These are phyloP conservation scores for Leishmania gerbilli DNA, from an alignment of 208 protist genomes.

Conservation along the genomic window DNA sequence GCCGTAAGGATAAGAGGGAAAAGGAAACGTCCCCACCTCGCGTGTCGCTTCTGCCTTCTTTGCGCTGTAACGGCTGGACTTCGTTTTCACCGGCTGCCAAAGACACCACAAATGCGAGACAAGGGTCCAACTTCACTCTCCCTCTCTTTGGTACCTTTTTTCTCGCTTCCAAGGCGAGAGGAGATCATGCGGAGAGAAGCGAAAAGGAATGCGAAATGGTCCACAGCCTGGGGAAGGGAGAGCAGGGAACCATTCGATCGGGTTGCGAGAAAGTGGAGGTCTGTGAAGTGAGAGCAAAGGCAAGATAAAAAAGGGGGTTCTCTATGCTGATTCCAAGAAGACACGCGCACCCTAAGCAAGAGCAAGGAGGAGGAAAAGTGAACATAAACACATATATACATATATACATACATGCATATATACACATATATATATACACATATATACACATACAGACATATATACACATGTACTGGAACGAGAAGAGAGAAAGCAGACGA, in stretches of 20 bases:
- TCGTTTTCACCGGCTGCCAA: neutral
- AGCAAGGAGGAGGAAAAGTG: neutral
- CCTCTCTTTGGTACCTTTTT: neutral
- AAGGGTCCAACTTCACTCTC: neutral
- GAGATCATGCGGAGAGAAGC: neutral
- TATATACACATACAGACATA: neutral
- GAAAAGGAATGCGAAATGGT: neutral
- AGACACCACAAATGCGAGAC: neutral
- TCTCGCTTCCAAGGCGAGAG: neutral
- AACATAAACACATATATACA: neutral
- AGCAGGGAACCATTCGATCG: neutral
- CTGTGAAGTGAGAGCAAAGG: neutral
- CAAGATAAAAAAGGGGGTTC: neutral
- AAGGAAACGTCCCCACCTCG: neutral
- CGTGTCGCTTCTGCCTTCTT: neutral
- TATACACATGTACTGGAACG: neutral
- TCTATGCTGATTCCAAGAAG: neutral
- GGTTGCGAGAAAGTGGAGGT: neutral
- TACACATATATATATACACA: neutral
- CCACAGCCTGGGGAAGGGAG: neutral
- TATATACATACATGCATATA: too few species aligned
- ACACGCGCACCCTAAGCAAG: neutral
- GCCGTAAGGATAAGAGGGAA: neutral
- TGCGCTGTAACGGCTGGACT: neutral
- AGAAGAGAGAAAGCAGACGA: neutral